Evolutionary conservation across 352 stramenopile species (phyloP).

Genomic region (Phytophthora hibernalis): DNA sequence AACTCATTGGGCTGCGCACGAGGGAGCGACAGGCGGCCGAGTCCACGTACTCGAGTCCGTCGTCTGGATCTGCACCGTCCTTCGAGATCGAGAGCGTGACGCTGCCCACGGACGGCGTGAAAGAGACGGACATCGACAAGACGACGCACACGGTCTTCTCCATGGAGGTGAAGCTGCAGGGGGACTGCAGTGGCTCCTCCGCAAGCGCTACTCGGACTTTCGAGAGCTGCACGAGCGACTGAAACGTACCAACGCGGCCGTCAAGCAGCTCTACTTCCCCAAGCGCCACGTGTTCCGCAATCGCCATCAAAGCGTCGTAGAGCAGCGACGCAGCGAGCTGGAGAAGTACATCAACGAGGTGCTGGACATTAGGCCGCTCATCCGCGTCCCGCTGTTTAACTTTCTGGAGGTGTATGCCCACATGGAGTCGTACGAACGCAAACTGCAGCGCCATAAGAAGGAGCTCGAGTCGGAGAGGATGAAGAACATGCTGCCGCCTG

Average conservation of each 20-base stretch:
- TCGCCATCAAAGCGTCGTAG: conserved; percentile 85
- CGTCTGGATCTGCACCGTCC: conserved; percentile 55
- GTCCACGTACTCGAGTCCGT: conserved; percentile 46
- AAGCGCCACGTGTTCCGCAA: conserved; percentile 90
- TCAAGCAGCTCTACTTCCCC: conserved; percentile 87
- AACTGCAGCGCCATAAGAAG: conserved; percentile 87
- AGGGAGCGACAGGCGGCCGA: conserved; percentile 60
- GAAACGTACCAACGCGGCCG: conserved; percentile 75
- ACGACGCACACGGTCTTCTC: conserved; percentile 83
- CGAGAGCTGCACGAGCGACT: conserved; percentile 86
- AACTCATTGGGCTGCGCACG: conserved; percentile 67
- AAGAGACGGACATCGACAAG: conserved; percentile 85
- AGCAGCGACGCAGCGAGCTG: conserved; percentile 83
- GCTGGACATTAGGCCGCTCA: conserved; percentile 79
- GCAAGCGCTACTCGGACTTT: conserved; percentile 92
- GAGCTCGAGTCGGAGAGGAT: conserved; percentile 88
- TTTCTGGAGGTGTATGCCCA: conserved; percentile 90
- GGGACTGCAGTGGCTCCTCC: conserved; percentile 89
- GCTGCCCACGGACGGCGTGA: conserved; percentile 71
- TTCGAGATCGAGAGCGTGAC: conserved; percentile 89
- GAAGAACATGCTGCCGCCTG: conserved; percentile 81
- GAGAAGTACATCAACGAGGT: conserved; percentile 92
- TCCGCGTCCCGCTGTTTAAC: conserved; percentile 88
- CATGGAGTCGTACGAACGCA: conserved; percentile 89
- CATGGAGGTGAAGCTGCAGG: conserved; percentile 80